phyloP scores from a whole-genome alignment of 2,329 filamentous ascomycete species.

The Ophiocordyceps camponoti-rufipedis region DNA sequence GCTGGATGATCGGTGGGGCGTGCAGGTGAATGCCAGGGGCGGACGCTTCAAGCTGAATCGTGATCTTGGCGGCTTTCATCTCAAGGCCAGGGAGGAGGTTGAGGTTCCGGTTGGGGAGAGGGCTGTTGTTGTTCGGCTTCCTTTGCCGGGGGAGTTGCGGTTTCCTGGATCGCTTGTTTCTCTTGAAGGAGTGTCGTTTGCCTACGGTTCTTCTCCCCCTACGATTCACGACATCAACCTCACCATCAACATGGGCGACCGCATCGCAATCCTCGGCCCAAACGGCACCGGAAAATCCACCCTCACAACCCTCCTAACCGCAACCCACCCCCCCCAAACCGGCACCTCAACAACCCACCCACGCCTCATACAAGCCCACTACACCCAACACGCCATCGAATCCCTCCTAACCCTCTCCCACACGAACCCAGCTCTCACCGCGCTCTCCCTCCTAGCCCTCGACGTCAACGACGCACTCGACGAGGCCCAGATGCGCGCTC shows the following conservation, averaged over 20 bases:
- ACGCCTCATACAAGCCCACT: slow-evolving; percentile 53
- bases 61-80: slow-evolving; percentile 46
- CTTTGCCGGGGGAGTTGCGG: slow-evolving; percentile 48
- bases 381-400: slow-evolving; percentile 65
- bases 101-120: slow-evolving; percentile 49
- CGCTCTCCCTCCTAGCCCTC: slow-evolving; percentile 41
- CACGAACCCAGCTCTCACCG: slow-evolving; percentile 35
- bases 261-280: slow-evolving; percentile 58
- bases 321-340: slow-evolving; percentile 34
- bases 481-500: slow-evolving; percentile 49
- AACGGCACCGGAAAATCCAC: slow-evolving; percentile 72
- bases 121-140: slow-evolving; percentile 36
- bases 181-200: slow-evolving; percentile 49
- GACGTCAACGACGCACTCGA: slow-evolving; percentile 32
- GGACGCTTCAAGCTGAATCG: slow-evolving; percentile 66
- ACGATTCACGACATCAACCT: slow-evolving; percentile 47
- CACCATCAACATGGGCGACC: slow-evolving; percentile 53
- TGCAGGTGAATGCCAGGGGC: slow-evolving; percentile 55
- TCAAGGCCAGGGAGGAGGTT: slow-evolving; percentile 43
- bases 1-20: slow-evolving; percentile 61
- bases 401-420: slow-evolving; percentile 35
- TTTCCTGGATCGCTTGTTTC: slow-evolving; percentile 60
- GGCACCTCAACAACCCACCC: slow-evolving; percentile 50
- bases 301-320: slow-evolving; percentile 52
- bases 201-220: slow-evolving; percentile 28